These are phyloP conservation scores for Heritiera fomes DNA, from an alignment of 345 rosid species.

Conservation along the genomic window DNA sequence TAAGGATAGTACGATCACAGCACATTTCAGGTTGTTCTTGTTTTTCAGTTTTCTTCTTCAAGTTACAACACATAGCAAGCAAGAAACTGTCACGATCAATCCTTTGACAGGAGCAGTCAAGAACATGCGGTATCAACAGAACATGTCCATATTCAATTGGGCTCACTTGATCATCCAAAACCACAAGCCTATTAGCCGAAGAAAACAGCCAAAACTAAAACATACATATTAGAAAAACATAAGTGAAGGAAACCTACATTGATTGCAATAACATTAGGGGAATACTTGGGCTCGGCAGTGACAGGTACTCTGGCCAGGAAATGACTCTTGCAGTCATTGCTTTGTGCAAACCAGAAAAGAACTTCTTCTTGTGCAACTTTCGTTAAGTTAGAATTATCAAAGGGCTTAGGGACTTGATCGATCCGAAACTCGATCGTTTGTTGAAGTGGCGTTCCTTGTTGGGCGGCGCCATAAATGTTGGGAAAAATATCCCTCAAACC, in stretches of 20 bases:
- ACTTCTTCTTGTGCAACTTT: constrained; percentile 61
- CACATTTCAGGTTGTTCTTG: too few relatives aligned
- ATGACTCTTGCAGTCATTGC: constrained; percentile 34
- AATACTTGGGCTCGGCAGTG: constrained; percentile 1
- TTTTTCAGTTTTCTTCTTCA: too few relatives aligned
- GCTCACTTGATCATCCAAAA: constrained; percentile 40
- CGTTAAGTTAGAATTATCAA: constrained; percentile 49
- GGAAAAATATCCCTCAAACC: too few relatives aligned
- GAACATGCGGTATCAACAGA: constrained; percentile 47
- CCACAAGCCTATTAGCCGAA: background rate
- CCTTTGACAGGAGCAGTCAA: constrained; percentile 56
- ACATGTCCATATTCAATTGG: constrained; percentile 63
- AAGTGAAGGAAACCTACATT: constrained; percentile 29
- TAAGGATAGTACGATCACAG: too few relatives aligned
- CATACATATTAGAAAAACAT: background rate
- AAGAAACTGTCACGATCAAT: constrained; percentile 51
- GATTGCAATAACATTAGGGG: constrained; percentile 53
- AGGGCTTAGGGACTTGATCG: constrained; percentile 54
- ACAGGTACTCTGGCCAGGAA: constrained; percentile 24
- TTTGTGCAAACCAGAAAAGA: constrained; percentile 48
- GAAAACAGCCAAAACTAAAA: background rate
- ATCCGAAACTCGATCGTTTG: constrained; percentile 57
- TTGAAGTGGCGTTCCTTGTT: constrained; percentile 60
- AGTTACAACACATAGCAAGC: constrained; percentile 30
- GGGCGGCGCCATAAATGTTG: constrained; percentile 57